Conservation (phyloP, 2,329 filamentous ascomycete genomes). For the Penicillium italicum region DNA sequence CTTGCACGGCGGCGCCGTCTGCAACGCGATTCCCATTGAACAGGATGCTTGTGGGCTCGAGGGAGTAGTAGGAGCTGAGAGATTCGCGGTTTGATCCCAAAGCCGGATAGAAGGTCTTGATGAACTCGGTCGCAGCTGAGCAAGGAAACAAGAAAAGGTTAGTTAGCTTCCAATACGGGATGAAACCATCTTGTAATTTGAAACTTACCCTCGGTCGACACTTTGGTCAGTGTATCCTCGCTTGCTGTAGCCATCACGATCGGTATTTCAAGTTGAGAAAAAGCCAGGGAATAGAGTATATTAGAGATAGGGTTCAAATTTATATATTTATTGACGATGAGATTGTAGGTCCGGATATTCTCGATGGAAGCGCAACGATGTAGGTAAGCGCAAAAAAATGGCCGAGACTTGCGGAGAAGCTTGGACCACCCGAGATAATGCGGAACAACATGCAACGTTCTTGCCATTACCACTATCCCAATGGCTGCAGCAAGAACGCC, state of each 20-base stretch:
- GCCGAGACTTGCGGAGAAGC: slow-evolving; percentile 27
- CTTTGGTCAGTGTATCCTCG: slow-evolving; percentile 39
- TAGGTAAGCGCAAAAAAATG: slow-evolving; percentile 19
- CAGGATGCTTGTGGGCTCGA: slow-evolving; percentile 62
- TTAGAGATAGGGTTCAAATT: background rate
- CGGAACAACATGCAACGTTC: slow-evolving; percentile 25
- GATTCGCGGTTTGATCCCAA: slow-evolving; percentile 58
- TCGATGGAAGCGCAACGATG: background rate
- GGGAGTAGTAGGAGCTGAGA: slow-evolving; percentile 67
- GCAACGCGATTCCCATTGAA: slow-evolving; percentile 71
- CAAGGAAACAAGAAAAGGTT: background rate
- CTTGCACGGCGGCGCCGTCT: slow-evolving; percentile 62
- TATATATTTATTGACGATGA: background rate
- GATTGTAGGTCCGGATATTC: background rate
- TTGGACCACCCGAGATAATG: slow-evolving; percentile 36
- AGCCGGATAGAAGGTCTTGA: slow-evolving; percentile 71
- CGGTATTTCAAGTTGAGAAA: background rate
- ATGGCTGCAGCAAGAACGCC: slow-evolving; percentile 30
- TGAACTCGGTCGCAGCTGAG: slow-evolving; percentile 66
- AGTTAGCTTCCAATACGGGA: background rate
- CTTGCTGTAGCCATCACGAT: slow-evolving; percentile 30
- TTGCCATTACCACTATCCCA: slow-evolving; percentile 13
- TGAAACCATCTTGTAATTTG: background rate
- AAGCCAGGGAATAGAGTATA: background rate
- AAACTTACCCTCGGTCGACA: slow-evolving; percentile 42